Conservation (phyloP, 2,329 filamentous ascomycete species). For the Colletotrichum cordylinicola region DNA sequence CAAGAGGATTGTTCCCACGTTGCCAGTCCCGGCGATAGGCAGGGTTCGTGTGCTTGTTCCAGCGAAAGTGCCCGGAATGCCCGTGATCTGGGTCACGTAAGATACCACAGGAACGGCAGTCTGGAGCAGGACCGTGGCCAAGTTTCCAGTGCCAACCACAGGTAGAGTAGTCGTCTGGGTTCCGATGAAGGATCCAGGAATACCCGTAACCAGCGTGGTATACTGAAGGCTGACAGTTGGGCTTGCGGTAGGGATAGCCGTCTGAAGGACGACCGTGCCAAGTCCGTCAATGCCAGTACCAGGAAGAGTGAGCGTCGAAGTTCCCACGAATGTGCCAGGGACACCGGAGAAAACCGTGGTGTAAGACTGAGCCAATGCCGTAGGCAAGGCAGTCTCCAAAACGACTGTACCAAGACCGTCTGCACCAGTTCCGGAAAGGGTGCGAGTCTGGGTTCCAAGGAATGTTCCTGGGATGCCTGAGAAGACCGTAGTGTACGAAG, state of each 20-base stretch:
- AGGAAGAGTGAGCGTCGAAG: neutral
- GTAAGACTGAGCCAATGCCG: neutral
- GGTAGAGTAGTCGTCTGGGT: neutral
- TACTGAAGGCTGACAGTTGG: neutral
- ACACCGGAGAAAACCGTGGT: neutral
- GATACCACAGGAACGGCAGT: neutral
- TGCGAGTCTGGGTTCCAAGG: neutral
- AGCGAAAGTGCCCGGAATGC: neutral
- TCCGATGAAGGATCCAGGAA: neutral
- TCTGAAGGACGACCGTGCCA: slow-evolving; percentile 6
- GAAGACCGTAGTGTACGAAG: neutral
- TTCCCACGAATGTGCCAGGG: neutral
- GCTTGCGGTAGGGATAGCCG: neutral
- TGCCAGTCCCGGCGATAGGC: neutral
- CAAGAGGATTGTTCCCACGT: neutral
- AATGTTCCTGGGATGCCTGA: neutral
- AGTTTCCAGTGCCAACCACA: neutral
- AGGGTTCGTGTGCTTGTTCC: neutral
- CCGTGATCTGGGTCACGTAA: neutral
- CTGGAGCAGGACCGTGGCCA: neutral
- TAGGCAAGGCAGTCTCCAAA: neutral
- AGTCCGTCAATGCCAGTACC: neutral
- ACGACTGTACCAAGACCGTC: neutral
- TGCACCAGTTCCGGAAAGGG: neutral
- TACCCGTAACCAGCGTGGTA: neutral